A percentile compares a stretch with the other conserved stretches of the same genome.
phyloP scores from a whole-genome alignment of 2,329 filamentous ascomycete genomes.

The Ascocoryne sarcoides region DNA sequence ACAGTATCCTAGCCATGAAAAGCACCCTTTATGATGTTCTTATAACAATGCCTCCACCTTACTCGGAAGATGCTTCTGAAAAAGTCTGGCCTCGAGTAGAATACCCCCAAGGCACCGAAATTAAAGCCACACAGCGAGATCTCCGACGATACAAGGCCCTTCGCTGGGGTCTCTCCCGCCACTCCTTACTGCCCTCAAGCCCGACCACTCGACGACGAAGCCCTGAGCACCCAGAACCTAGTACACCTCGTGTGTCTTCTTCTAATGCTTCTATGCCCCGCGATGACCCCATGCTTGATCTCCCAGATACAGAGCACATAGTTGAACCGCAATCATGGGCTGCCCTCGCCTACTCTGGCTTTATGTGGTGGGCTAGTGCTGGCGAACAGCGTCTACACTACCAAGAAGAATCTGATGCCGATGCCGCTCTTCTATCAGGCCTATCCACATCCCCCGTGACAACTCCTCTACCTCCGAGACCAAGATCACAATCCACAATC shows the following conservation, averaged over 20 bases:
- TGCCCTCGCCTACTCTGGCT: conserved; percentile 68
- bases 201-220: conserved; percentile 9
- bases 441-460: conserved; percentile 31
- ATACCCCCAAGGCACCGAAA: conserved; percentile 48
- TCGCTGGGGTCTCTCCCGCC: conserved; percentile 49
- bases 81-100: conserved; percentile 72
- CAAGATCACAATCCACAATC: conserved; percentile 34
- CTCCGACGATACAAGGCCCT: conserved; percentile 69
- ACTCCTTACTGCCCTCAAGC: conserved; percentile 12
- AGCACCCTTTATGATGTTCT: conserved; percentile 81
- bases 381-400: conserved; percentile 60
- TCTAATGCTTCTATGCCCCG: conserved; percentile 21
- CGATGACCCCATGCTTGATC: conserved; percentile 35
- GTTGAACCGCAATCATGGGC: conserved; percentile 61
- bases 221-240: conserved; percentile 5
- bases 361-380: conserved; percentile 86
- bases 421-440: conserved; percentile 47
- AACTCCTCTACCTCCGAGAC: conserved; percentile 8
- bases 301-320: conserved; percentile 43
- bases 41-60: conserved; percentile 65
- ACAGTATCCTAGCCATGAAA: conserved; percentile 85
- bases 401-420: conserved; percentile 49
- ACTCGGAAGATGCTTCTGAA: conserved; percentile 47
- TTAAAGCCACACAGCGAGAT: conserved; percentile 88
- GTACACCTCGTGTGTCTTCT: conserved; percentile 21